Evolutionary conservation across 176 grass and related monocot species (phyloP).

Genomic region (Hsuehochloa calcarea): DNA sequence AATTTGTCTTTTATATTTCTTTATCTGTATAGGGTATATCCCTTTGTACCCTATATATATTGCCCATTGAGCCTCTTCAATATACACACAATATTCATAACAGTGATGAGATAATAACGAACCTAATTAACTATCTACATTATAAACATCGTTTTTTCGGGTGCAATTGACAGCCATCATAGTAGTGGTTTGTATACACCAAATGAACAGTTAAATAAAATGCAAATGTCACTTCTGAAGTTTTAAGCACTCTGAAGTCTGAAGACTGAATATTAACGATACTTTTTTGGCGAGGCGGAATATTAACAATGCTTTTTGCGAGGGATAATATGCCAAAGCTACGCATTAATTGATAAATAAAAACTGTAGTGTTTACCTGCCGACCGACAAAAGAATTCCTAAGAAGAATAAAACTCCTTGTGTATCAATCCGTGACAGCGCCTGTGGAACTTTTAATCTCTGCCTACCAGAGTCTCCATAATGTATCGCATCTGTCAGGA

Average conservation of each 20-base stretch:
- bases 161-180: neutral
- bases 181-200: neutral
- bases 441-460: conserved; percentile 91
- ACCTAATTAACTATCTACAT: neutral
- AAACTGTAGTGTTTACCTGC: conserved; percentile 53
- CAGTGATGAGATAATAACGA: neutral
- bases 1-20: too few relatives aligned
- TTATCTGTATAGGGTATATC: too few relatives aligned
- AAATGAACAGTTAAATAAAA: neutral
- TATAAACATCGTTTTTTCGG: neutral
- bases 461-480: conserved; percentile 78
- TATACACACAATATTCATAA: too few relatives aligned
- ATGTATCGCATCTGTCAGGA: conserved; percentile 92
- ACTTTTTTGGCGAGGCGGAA: too few relatives aligned
- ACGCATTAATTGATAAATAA: neutral
- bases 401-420: conserved; percentile 96
- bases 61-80: too few relatives aligned
- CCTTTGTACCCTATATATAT: too few relatives aligned
- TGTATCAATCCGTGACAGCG: conserved; percentile 84
- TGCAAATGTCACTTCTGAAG: neutral
- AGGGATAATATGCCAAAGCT: neutral
- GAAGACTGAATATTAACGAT: neutral
- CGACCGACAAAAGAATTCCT: conserved; percentile 82
- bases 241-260: neutral
- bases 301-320: too few relatives aligned